Base-by-base conservation (phyloP, 1,284 basidiomycete species). In the Laetiporus sulphureus region DNA sequence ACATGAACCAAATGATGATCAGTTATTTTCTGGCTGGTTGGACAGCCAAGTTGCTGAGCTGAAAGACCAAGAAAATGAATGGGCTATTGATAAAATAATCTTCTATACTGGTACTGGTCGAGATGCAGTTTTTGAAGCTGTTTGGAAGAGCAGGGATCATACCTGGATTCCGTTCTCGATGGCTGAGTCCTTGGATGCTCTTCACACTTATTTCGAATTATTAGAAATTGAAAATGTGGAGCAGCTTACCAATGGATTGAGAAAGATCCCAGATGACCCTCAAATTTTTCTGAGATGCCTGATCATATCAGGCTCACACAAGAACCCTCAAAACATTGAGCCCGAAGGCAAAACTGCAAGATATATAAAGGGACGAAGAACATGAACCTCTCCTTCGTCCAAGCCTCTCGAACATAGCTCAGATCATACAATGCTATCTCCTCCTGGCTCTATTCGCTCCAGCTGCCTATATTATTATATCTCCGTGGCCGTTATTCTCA, bases 111-210 rank as follows among this genome's bases (percentile, higher is more conserved):
- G 62, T 0, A 37, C 50, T 32, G 54, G 55, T 0, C 24, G 25
- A 7, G 24, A 46, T 0, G 37, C 58, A 0, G n/a, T 54, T 3
- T 68, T 66, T 38, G 47, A 65, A 25, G 45, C 66, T 0, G 20
- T 40, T 3, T 69, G 65, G 60, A 52, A 49, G 19, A 30, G 56
- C 0, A 64, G 65, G 0, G 64, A 69, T 44, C 25, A 22, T 0
- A 62, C 57, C 0, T 68, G 66, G 64, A 44, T 58, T 7, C 52
- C 54, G 0, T 59, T 56, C 18, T 1, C 8, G 8, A 16, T 27
- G 2, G 23, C 37, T 16, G 13, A 18, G 12, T n/a, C 21, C n/a
- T 35, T 66, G 32, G 47, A 62, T 40, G 0, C 64, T 63, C 37
- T 24, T 32, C 32, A 40, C 4, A 19, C 32, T 23, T 47, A 47